A percentile compares a stretch with the other conserved stretches of the same genome.
Evolutionary conservation across 495 filamentous ascomycete genomes (phyloP).

Genomic region (Apiosordaria backusii): DNA sequence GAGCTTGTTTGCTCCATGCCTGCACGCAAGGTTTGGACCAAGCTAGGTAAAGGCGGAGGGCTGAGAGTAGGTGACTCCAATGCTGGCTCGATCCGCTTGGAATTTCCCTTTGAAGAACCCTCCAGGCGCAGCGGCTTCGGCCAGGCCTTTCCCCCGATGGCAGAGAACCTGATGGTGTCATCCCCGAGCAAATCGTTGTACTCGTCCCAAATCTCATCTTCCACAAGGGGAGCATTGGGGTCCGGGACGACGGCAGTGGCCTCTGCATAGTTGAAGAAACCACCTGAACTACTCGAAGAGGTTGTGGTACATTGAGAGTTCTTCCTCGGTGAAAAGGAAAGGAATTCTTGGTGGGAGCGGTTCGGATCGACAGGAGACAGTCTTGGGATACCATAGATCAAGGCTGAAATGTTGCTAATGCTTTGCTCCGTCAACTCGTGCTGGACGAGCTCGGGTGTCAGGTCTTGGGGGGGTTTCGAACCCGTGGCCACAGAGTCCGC

Average conservation of each 20-base stretch:
- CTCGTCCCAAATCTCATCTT: slow-evolving; percentile 93
- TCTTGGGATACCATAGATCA: slow-evolving; percentile 22
- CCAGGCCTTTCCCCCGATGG: slow-evolving; percentile 50
- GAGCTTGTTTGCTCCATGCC: slow-evolving; percentile 32
- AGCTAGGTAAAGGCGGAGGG: slow-evolving; percentile 29
- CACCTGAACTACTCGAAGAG: slow-evolving; percentile 59
- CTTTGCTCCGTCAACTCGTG: slow-evolving; percentile 23
- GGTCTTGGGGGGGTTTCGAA: slow-evolving; percentile 42
- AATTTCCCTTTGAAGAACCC: slow-evolving; percentile 17
- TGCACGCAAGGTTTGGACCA: slow-evolving; percentile 31
- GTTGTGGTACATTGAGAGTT: slow-evolving; percentile 65
- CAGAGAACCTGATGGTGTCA: slow-evolving; percentile 41
- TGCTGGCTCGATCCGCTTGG: slow-evolving; percentile 31
- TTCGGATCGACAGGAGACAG: slow-evolving; percentile 22
- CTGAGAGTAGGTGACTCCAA: slow-evolving; percentile 42
- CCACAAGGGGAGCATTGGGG: slow-evolving; percentile 54
- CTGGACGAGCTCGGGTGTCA: slow-evolving; percentile 35
- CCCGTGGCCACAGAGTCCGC: slow-evolving; percentile 46
- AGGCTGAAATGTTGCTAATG: slow-evolving; percentile 21
- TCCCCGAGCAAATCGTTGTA: slow-evolving; percentile 87
- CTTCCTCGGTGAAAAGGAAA: slow-evolving; percentile 69
- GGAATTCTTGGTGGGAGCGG: slow-evolving; percentile 49
- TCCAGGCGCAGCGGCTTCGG: slow-evolving; percentile 47
- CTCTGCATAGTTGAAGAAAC: slow-evolving; percentile 45
- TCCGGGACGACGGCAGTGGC: slow-evolving; percentile 61